Evolutionary conservation across 2,329 filamentous ascomycete species (phyloP).

Genomic region (Alternaria sp.): DNA sequence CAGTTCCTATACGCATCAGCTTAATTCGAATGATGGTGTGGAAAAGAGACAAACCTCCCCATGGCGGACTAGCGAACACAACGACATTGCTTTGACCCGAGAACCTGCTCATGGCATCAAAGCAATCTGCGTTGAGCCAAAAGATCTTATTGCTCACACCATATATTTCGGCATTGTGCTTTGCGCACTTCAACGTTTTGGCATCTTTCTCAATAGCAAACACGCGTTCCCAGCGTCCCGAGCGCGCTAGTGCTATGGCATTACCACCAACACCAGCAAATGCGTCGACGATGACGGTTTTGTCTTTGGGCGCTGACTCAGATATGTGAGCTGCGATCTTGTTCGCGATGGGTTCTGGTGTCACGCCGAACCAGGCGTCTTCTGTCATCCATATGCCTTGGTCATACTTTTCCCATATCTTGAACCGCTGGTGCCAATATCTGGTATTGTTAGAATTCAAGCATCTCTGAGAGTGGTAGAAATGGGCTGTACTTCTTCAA

Average conservation of each 20-base stretch:
- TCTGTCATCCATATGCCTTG: constrained; percentile 89
- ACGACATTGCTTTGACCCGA: constrained; percentile 61
- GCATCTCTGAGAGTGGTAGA: neutral
- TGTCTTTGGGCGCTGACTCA: constrained; percentile 59
- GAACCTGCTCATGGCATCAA: constrained; percentile 69
- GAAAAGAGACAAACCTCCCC: constrained; percentile 66
- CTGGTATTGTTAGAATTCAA: constrained; percentile 54
- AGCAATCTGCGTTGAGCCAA: constrained; percentile 88
- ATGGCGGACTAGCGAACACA: constrained; percentile 75
- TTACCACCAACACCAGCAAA: constrained; percentile 95
- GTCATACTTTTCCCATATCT: constrained; percentile 87
- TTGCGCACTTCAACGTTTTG: constrained; percentile 82
- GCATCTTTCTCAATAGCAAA: constrained; percentile 89
- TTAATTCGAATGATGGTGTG: neutral
- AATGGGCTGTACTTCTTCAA: constrained; percentile 74
- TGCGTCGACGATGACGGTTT: constrained; percentile 78
- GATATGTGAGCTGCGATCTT: constrained; percentile 78
- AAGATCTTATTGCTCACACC: constrained; percentile 79
- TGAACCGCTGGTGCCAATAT: constrained; percentile 89
- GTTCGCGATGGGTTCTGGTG: constrained; percentile 76
- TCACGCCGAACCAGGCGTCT: constrained; percentile 96
- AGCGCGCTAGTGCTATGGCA: constrained; percentile 89
- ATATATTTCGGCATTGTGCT: constrained; percentile 88
- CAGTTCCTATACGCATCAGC: constrained; percentile 58
- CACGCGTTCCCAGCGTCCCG: constrained; percentile 78